Percentiles rank a stretch among this genome's conserved stretches.
phyloP scores from a whole-genome alignment of 768 basidiomycete genomes.

The Lepiota venenata region DNA sequence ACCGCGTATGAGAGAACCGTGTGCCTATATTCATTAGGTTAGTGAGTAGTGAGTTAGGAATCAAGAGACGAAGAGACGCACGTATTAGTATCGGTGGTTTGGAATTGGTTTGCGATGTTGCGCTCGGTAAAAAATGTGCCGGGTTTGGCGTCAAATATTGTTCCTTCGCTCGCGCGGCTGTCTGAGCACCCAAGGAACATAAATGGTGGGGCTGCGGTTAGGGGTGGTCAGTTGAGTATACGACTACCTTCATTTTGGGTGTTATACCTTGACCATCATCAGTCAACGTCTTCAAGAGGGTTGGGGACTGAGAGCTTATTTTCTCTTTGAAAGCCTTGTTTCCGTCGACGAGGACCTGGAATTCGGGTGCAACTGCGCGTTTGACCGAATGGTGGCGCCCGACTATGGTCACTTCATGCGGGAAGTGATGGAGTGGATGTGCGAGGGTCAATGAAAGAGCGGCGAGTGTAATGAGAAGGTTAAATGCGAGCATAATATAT shows the following conservation, averaged over 20 bases:
- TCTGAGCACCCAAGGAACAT: slow-evolving; percentile 38
- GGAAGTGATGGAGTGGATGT: slow-evolving; percentile 17
- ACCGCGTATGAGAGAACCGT: slow-evolving; percentile 38
- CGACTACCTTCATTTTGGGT: neutral
- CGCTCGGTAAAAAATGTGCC: slow-evolving; percentile 36
- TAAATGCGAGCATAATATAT: slow-evolving; percentile 15
- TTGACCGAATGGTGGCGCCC: slow-evolving; percentile 15
- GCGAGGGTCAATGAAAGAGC: slow-evolving; percentile 16
- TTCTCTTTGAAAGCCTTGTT: slow-evolving; percentile 29
- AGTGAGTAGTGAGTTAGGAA: neutral
- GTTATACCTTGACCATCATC: slow-evolving; percentile 31
- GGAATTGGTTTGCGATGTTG: slow-evolving; percentile 40
- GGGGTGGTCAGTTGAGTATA: neutral
- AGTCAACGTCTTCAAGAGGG: slow-evolving; percentile 24
- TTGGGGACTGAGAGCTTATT: slow-evolving; percentile 21
- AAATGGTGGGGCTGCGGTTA: slow-evolving; percentile 26
- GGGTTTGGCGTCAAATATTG: slow-evolving; percentile 34
- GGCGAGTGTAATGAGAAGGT: slow-evolving; percentile 14
- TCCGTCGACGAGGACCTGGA: slow-evolving; percentile 26
- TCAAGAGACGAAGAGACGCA: slow-evolving; percentile 16
- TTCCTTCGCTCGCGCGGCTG: slow-evolving; percentile 34
- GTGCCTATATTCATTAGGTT: slow-evolving; percentile 17
- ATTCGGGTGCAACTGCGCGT: slow-evolving; percentile 13
- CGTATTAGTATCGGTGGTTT: slow-evolving; percentile 31
- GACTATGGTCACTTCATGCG: slow-evolving; percentile 17